Evolutionary conservation across 1,284 basidiomycete species (phyloP), one percentile per base, ranked within the genome.

Genomic region (Sparassis latifolia): DNA sequence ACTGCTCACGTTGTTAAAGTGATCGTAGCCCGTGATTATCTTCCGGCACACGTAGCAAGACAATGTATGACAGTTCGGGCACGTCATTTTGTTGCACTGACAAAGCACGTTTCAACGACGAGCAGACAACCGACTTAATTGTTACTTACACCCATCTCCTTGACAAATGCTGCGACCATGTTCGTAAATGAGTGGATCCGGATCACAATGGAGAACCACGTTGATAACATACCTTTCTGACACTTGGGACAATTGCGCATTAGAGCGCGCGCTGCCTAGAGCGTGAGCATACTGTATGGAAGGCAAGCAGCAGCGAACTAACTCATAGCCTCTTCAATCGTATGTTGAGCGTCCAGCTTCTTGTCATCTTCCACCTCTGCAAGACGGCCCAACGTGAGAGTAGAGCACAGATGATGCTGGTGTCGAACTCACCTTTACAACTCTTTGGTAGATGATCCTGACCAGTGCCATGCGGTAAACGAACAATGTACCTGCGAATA

Each of bases 251-350:
- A 95, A 55, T 84, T 86, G 38, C 91, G 78, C 79, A 92, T 87
- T 33, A 93, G 71, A 2, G 92, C 91, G 45, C 77, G 75, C 35
- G 89, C 86, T 89, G 53, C 29, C 52, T 44, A 47, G 44, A n/a
- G 42, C 44, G 28, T 45, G 10, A 53, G 52, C 33, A 27, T 48
- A 20, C 7, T 29, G 35, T 28, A 33, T 20, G 9, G 46, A 33
- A 33, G 33, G 28, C 44, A 47, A 12, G 35, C 12, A 12, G 40
- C 10, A 43, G 49, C 43, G 4, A 29, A 60, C 80, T 44, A 58
- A 86, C 87, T 89, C 91, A 95, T 93, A 3, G 91, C 92, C 64
- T 95, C 92, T 62, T 94, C 92, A 37, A 95, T 75, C 0, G 76
- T 65, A 69, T 94, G 91, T 45, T 82, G 76, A 7, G 77, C 83